Evolutionary conservation across 1,284 basidiomycete species (phyloP).

Genomic region (Dichomitus squalens): DNA sequence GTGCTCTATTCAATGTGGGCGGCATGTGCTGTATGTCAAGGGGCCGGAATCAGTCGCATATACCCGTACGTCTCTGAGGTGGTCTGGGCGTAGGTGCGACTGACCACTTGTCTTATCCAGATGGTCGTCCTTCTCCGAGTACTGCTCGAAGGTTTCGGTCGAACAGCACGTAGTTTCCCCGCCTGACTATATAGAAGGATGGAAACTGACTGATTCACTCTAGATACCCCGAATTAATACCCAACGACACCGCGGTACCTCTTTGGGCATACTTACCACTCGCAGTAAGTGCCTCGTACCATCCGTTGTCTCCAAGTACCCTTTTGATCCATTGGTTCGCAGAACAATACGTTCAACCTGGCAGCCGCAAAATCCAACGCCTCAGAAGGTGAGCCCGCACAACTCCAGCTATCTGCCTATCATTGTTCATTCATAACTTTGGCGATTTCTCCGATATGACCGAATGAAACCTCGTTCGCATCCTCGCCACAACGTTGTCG

Average conservation of each 20-base stretch:
- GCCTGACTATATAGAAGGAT: too few species aligned
- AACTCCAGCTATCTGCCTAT: neutral
- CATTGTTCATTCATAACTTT: neutral
- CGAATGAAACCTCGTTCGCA: too few species aligned
- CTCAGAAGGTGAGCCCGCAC: neutral
- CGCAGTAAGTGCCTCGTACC: neutral
- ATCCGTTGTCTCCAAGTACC: neutral
- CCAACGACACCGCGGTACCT: neutral
- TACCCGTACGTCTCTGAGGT: neutral
- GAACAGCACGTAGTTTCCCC: neutral
- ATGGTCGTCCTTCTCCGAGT: neutral
- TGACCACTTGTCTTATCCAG: neutral
- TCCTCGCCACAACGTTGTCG: too few species aligned
- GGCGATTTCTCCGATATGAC: too few species aligned
- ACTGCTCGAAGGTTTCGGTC: neutral
- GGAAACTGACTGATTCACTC: neutral
- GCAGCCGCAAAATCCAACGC: neutral
- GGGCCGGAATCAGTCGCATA: neutral
- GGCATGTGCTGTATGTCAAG: neutral
- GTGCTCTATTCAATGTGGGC: neutral
- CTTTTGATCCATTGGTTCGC: neutral
- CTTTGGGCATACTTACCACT: neutral
- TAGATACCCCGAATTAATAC: neutral
- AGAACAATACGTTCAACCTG: neutral
- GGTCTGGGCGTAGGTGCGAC: neutral